Percentiles rank a stretch among this genome's conserved stretches.
Conservation (phyloP, 495 filamentous ascomycete species). For the Penicillium turbatum region DNA sequence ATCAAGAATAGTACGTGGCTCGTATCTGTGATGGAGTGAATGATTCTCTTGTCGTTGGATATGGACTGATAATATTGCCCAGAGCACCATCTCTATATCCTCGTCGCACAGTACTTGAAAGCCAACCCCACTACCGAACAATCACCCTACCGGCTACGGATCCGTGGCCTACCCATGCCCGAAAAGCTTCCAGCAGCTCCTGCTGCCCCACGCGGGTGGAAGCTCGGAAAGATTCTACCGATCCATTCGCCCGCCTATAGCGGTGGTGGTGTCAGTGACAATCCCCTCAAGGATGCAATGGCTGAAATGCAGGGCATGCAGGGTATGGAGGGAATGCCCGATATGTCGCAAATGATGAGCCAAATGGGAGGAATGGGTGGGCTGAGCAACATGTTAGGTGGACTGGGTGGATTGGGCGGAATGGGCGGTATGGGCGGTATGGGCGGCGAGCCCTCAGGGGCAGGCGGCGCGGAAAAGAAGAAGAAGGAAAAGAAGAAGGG, state of each 20-base stretch:
- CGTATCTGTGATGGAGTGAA: neutral
- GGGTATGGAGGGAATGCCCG: constrained; percentile 46
- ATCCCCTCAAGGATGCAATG: constrained; percentile 98
- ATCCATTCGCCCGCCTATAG: constrained; percentile 84
- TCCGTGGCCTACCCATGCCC: constrained; percentile 62
- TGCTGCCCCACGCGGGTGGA: constrained; percentile 85
- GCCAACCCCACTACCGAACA: constrained; percentile 71
- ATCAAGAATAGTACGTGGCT: constrained; percentile 71
- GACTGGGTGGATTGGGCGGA: constrained; percentile 29
- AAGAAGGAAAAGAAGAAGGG: constrained; percentile 51
- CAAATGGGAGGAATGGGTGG: constrained; percentile 33
- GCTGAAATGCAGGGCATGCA: constrained; percentile 70
- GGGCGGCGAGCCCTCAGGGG: constrained; percentile 31
- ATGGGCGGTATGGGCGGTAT: constrained; percentile 31
- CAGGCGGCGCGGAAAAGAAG: constrained; percentile 41
- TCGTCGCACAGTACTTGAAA: constrained; percentile 69
- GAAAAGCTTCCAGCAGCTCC: constrained; percentile 64
- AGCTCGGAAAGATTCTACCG: constrained; percentile 77
- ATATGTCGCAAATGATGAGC: constrained; percentile 29
- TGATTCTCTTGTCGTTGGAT: neutral
- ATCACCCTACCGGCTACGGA: constrained; percentile 58
- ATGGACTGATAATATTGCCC: neutral
- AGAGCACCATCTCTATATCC: constrained; percentile 82
- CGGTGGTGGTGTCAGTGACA: constrained; percentile 92
- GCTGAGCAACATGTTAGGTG: constrained; percentile 32